Percentiles rank a stretch among this genome's conserved stretches.
Evolutionary conservation across 352 stramenopile genomes (phyloP).

Genomic region (Globisporangium nodosum): DNA sequence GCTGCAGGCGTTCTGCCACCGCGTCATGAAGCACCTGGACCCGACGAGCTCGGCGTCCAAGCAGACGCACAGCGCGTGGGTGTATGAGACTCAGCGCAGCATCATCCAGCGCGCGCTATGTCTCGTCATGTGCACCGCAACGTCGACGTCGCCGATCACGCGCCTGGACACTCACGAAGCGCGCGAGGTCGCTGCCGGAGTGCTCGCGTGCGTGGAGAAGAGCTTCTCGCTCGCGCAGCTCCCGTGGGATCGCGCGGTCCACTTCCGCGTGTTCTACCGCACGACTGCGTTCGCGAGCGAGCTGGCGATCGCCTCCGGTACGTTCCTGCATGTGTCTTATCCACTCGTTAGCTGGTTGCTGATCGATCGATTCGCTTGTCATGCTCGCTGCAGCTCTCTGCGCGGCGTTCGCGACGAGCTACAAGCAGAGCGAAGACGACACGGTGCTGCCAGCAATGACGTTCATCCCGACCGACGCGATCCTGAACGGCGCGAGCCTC

Average conservation of each 20-base stretch:
- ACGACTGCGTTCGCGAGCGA: constrained; percentile 42
- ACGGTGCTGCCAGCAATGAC: constrained; percentile 46
- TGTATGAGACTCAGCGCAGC: constrained; percentile 22
- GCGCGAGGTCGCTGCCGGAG: constrained; percentile 16
- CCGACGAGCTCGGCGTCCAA: constrained; percentile 16
- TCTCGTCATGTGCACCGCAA: constrained; percentile 33
- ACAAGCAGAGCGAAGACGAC: constrained; percentile 1
- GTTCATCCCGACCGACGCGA: constrained; percentile 64
- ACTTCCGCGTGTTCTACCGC: constrained; percentile 71
- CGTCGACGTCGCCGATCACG: not conserved
- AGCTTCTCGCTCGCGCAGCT: constrained; percentile 36
- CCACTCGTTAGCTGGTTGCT: not conserved
- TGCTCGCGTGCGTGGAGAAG: constrained; percentile 13
- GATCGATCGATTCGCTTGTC: not conserved
- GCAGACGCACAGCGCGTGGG: constrained; percentile 1
- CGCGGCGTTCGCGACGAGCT: not conserved
- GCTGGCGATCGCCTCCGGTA: constrained; percentile 34
- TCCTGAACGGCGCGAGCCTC: constrained; percentile 39
- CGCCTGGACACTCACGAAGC: constrained; percentile 21
- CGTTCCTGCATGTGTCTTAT: not conserved
- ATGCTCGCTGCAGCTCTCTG: constrained; percentile 4
- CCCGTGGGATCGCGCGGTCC: constrained; percentile 56
- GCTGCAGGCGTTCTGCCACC: constrained; percentile 66
- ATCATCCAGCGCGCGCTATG: constrained; percentile 45
- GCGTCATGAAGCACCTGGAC: constrained; percentile 44